phyloP scores from a whole-genome alignment of 768 basidiomycete species.

The Mycena belliarum region DNA sequence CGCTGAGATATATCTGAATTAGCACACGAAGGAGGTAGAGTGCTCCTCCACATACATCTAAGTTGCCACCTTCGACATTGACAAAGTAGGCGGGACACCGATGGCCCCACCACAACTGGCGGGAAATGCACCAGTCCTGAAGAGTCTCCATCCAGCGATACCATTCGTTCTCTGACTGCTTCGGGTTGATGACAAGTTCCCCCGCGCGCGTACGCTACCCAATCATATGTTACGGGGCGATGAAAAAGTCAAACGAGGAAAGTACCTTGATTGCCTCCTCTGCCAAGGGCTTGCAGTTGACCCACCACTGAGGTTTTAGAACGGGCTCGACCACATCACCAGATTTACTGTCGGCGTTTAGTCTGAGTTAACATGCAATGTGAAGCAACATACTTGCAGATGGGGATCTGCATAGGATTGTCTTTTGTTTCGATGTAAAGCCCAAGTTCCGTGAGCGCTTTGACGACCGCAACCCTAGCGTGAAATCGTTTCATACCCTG shows the following conservation, averaged over 20 bases:
- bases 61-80: slow-evolving; percentile 71
- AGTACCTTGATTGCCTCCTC: slow-evolving; percentile 83
- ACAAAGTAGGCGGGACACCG: slow-evolving; percentile 94
- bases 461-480: slow-evolving; percentile 79
- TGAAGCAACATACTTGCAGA: slow-evolving; percentile 67
- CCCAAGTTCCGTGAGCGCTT: slow-evolving; percentile 80
- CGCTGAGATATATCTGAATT: slow-evolving; percentile 35
- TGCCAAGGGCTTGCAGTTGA: slow-evolving; percentile 88
- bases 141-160: slow-evolving; percentile 93
- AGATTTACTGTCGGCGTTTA: slow-evolving; percentile 65
- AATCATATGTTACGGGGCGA: background rate
- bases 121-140: slow-evolving; percentile 99
- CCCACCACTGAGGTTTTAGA: slow-evolving; percentile 99
- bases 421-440: slow-evolving; percentile 90
- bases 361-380: background rate
- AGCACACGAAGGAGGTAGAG: background rate
- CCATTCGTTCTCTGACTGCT: slow-evolving; percentile 91
- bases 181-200: slow-evolving; percentile 81
- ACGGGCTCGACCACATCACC: slow-evolving; percentile 95
- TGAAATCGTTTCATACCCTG: slow-evolving; percentile 66
- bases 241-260: background rate
- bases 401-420: slow-evolving; percentile 95
- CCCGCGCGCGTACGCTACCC: slow-evolving; percentile 85
- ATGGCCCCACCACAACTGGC: slow-evolving; percentile 99
- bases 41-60: slow-evolving; percentile 50